Evolutionary conservation across 2,329 filamentous ascomycete genomes (phyloP), one percentile per base, ranked within the genome.

Genomic region (Phoma sp.): DNA sequence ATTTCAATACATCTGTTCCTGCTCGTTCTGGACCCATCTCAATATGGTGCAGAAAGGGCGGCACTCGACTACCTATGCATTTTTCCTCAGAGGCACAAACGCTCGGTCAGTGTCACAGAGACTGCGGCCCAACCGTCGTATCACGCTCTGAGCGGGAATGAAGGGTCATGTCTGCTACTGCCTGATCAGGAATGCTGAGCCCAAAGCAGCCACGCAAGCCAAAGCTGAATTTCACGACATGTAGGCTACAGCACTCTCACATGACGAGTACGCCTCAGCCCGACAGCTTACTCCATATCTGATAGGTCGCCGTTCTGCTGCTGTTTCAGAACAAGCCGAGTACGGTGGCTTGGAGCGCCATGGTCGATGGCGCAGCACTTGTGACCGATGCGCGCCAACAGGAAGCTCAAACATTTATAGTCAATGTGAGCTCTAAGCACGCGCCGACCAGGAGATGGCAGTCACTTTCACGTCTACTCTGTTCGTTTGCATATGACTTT

Each of bases 371-470:
- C 46, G 52, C 47, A 57, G 54, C 43, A 51, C 54, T 35, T 43
- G 43, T 48, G 43, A 51, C 39, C 27, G 48, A 51, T 39, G 48
- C 54, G 54, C 48, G 43, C 54, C 48, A 57, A 48, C 48, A 33
- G 40, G 43, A 43, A 49, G 40, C 41, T 57, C 46, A 50, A 60
- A 64, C 60, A 66, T 61, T 60, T 59, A 71, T 70, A 72, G 65
- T 36, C 60, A 45, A 58, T 50, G 39, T 55, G 51, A 55, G 48
- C 46, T 43, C 44, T 46, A 49, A 51, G 57, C 52, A 60, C 55
- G 61, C 53, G 62, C 59, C 54, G 53, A 58, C 38, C 36, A 39
- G 41, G 43, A 38, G 17, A 49, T 61, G 53, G 43, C 50, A 60
- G 54, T 52, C 49, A 35, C 33, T 37, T 50, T 41, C 44, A 44